A percentile compares a stretch with the other conserved stretches of the same genome.
Conservation (phyloP, 2,329 filamentous ascomycete genomes). For the Colletotrichum liaoningense region DNA sequence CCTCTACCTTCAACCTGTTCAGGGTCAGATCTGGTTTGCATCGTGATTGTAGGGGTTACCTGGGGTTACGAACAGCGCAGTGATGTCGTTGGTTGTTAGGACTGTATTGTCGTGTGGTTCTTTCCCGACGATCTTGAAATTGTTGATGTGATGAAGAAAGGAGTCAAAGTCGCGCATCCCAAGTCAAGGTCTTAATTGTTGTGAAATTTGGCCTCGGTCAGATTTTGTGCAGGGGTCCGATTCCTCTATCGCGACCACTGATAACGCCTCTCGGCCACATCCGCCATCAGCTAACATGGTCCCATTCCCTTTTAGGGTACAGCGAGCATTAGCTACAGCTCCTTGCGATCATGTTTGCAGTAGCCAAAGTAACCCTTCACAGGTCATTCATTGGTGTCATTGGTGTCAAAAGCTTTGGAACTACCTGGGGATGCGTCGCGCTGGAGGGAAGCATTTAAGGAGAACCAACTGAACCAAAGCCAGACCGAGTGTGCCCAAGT, state of each 20-base stretch:
- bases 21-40: slow-evolving; percentile 1
- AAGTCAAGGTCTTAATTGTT: not conserved
- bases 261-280: not conserved
- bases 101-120: not conserved
- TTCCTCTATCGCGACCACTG: not conserved
- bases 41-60: not conserved
- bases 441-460: not conserved
- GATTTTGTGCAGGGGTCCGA: not conserved
- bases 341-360: not conserved
- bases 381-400: not conserved
- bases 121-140: not conserved
- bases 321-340: not conserved
- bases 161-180: not conserved
- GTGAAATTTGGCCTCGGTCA: not conserved
- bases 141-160: not conserved
- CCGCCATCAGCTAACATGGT: not conserved
- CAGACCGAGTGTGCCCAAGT: too few relatives aligned
- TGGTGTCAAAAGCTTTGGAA: too few relatives aligned
- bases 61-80: slow-evolving; percentile 2
- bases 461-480: not conserved
- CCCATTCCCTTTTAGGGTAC: not conserved
- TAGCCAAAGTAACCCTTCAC: not conserved
- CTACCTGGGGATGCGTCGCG: too few relatives aligned
- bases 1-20: not conserved
- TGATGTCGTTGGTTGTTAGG: not conserved